A percentile compares a stretch with the other conserved stretches of the same genome.
These are phyloP conservation scores for Galeopsis tetrahit DNA, from an alignment of 257 asterid genomes.

Conservation along the genomic window DNA sequence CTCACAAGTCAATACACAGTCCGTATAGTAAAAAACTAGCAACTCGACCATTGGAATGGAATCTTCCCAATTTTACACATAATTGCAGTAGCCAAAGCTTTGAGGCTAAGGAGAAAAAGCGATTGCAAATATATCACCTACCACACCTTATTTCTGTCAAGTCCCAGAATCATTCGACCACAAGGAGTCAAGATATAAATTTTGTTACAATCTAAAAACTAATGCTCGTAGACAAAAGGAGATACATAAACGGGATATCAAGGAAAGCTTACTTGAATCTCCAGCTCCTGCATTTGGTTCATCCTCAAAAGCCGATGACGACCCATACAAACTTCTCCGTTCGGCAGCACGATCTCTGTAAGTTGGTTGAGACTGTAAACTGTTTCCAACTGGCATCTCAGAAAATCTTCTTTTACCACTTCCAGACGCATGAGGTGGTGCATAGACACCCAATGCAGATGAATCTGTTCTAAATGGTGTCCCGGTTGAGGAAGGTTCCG, in stretches of 20 bases:
- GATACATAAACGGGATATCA: conserved; percentile 27
- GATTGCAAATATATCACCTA: conserved; percentile 41
- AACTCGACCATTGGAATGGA: conserved; percentile 61
- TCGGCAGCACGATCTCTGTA: conserved; percentile 99
- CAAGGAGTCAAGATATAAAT: conserved; percentile 36
- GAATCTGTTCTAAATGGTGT: conserved; percentile 82
- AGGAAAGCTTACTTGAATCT: conserved; percentile 81
- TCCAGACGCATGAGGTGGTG: conserved; percentile 59
- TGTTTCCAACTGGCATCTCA: conserved; percentile 73
- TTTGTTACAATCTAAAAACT: conserved; percentile 19
- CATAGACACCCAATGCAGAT: conserved; percentile 82
- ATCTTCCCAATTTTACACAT: conserved; percentile 52
- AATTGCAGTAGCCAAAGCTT: conserved; percentile 44
- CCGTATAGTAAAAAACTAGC: conserved; percentile 51
- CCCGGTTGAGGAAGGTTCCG: conserved; percentile 52
- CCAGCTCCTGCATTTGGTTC: conserved; percentile 61
- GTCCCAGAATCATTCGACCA: conserved; percentile 38
- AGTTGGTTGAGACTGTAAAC: conserved; percentile 66
- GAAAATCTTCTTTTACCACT: conserved; percentile 93
- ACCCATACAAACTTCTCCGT: conserved; percentile 92
- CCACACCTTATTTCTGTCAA: conserved; percentile 41
- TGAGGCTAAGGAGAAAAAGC: conserved; percentile 42
- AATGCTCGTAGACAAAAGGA: conserved; percentile 6
- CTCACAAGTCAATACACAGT: conserved; percentile 72
- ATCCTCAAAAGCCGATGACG: conserved; percentile 70